Evolutionary conservation across 2,329 filamentous ascomycete species (phyloP).

Genomic region (Orbilia blumenaviensis): DNA sequence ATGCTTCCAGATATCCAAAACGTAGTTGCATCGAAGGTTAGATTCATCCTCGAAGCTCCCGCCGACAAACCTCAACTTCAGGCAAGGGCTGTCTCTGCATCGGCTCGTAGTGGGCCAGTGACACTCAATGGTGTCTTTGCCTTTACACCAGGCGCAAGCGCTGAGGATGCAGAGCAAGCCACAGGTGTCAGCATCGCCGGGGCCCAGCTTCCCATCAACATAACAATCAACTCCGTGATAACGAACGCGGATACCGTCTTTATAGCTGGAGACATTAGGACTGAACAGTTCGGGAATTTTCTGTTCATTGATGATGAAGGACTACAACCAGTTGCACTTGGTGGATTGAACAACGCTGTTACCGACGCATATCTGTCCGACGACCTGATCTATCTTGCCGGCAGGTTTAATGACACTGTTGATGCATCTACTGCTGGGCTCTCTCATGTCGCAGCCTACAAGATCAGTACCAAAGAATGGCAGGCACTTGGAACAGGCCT

Average conservation of each 20-base stretch:
- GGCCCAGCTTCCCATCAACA: constrained; percentile 70
- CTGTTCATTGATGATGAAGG: constrained; percentile 73
- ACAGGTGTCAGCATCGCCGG: constrained; percentile 77
- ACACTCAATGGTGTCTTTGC: constrained; percentile 89
- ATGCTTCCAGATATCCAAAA: constrained; percentile 71
- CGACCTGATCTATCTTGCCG: constrained; percentile 79
- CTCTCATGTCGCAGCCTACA: constrained; percentile 79
- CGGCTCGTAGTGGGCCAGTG: neutral
- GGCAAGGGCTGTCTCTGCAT: neutral
- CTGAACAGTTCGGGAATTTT: constrained; percentile 74
- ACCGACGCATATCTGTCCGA: constrained; percentile 73
- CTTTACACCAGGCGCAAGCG: constrained; percentile 77
- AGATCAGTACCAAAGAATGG: constrained; percentile 76
- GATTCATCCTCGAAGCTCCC: constrained; percentile 69
- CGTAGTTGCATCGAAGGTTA: constrained; percentile 86
- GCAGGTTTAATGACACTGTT: constrained; percentile 80
- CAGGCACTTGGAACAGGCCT: constrained; percentile 82
- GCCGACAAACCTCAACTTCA: constrained; percentile 63
- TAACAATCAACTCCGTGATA: constrained; percentile 23
- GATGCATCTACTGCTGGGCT: constrained; percentile 72
- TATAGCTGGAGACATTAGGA: constrained; percentile 67
- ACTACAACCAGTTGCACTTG: constrained; percentile 70
- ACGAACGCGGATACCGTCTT: constrained; percentile 25
- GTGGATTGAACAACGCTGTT: constrained; percentile 84
- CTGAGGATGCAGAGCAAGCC: constrained; percentile 74